phyloP scores from a whole-genome alignment of 2,329 filamentous ascomycete genomes.

The Sporothrix dimorphospora region DNA sequence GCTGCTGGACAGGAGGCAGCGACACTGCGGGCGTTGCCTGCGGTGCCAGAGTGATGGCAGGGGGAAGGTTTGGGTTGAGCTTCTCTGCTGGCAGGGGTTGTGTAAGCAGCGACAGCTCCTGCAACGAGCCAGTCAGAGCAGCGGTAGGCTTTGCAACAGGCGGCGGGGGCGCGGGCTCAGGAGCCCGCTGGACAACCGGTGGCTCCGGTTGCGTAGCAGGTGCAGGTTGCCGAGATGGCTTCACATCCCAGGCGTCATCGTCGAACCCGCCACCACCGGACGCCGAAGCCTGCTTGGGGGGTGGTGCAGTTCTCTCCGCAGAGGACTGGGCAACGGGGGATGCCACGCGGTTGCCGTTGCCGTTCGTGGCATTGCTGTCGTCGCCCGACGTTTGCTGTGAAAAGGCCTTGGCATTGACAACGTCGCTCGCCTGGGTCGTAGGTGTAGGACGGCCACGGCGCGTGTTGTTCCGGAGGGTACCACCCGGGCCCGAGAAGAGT shows the following conservation, averaged over 20 bases:
- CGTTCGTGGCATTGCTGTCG: conserved; percentile 31
- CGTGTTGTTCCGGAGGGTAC: conserved; percentile 89
- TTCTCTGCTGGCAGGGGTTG: conserved; percentile 58
- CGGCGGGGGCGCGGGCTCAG: conserved; percentile 42
- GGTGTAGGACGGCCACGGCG: conserved; percentile 88
- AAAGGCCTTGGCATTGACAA: conserved; percentile 86
- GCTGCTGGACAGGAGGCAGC: conserved; percentile 37
- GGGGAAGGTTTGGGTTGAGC: conserved; percentile 37
- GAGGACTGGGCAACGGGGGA: conserved; percentile 35
- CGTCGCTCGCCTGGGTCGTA: conserved; percentile 80
- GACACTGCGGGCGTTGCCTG: conserved; percentile 39
- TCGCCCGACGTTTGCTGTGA: conserved; percentile 60
- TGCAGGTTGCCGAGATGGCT: conserved; percentile 68
- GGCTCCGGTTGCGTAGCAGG: conserved; percentile 42
- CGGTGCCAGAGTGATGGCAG: conserved; percentile 41
- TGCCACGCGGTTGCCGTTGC: conserved; percentile 46
- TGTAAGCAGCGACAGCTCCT: conserved; percentile 58
- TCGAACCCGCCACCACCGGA: conserved; percentile 68
- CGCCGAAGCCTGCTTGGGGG: conserved; percentile 7
- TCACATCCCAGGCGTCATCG: conserved; percentile 96
- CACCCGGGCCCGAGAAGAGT: conserved; percentile 92
- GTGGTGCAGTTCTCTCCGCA: conserved; percentile 30
- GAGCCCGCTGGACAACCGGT: conserved; percentile 46
- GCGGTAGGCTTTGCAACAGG: conserved; percentile 44
- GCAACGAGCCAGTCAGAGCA: conserved; percentile 68